A percentile compares a stretch with the other conserved stretches of the same genome.
phyloP scores from a whole-genome alignment of 2,329 filamentous ascomycete genomes.

The Trichoderma sp. region DNA sequence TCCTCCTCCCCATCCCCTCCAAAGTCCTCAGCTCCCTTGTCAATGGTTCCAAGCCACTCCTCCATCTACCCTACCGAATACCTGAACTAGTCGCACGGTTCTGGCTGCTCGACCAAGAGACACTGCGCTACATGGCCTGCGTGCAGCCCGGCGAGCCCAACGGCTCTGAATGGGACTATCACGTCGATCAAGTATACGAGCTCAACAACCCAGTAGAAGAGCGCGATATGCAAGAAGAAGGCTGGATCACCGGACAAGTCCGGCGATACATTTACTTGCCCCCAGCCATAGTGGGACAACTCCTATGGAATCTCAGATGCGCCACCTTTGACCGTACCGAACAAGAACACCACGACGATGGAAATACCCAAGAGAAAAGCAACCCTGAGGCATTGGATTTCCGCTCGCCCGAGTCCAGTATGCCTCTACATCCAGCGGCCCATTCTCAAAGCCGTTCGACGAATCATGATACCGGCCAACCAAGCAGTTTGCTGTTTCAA shows the following conservation, averaged over 20 bases:
- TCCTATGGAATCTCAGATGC: constrained; percentile 58
- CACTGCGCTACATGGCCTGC: constrained; percentile 59
- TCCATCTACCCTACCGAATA: constrained; percentile 56
- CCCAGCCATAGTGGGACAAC: constrained; percentile 55
- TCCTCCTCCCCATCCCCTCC: constrained; percentile 51
- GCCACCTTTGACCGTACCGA: constrained; percentile 40
- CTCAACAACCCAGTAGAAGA: constrained; percentile 59
- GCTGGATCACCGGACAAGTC: constrained; percentile 53
- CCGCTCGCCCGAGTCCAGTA: background rate
- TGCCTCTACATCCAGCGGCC: background rate
- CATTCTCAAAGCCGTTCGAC: background rate
- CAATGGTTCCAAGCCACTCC: constrained; percentile 50
- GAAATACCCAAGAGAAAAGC: background rate
- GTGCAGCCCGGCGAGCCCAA: constrained; percentile 50
- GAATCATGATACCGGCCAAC: background rate
- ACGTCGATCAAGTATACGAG: constrained; percentile 52
- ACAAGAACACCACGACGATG: background rate
- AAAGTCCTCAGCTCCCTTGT: constrained; percentile 49
- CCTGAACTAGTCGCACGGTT: constrained; percentile 55
- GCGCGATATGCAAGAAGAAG: constrained; percentile 51
- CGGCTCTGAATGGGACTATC: constrained; percentile 29
- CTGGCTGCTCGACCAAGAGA: constrained; percentile 58
- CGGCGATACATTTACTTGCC: constrained; percentile 53
- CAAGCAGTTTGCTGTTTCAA: constrained; percentile 30
- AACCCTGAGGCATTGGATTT: background rate